These are phyloP conservation scores for Ustilaginoidea virens DNA, from an alignment of 2,329 filamentous ascomycete genomes.

Conservation along the genomic window DNA sequence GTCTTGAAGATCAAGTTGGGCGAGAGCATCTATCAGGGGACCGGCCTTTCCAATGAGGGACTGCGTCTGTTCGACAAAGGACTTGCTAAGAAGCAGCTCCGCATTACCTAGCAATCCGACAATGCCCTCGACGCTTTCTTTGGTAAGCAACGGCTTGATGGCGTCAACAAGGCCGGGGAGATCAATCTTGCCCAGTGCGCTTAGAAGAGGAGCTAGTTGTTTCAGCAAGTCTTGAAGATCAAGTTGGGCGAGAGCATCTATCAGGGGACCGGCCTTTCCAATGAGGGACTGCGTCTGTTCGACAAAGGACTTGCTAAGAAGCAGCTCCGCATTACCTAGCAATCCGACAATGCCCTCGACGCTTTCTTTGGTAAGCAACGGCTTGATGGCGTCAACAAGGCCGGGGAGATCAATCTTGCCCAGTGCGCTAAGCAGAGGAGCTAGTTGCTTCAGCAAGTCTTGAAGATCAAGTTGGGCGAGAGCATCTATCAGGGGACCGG, in stretches of 20 bases:
- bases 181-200: constrained; percentile 14
- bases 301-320: constrained; percentile 14
- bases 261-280: constrained; percentile 14
- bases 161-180: constrained; percentile 14
- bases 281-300: constrained; percentile 12
- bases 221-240: constrained; percentile 18
- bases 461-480: constrained; percentile 6
- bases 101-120: constrained; percentile 16
- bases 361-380: constrained; percentile 16
- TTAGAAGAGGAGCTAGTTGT: constrained; percentile 20
- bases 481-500: constrained; percentile 13
- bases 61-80: constrained; percentile 14
- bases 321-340: constrained; percentile 15
- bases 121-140: constrained; percentile 15
- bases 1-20: background rate
- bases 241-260: constrained; percentile 16
- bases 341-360: constrained; percentile 18
- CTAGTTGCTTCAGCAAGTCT: constrained; percentile 9
- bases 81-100: constrained; percentile 11
- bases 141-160: constrained; percentile 12
- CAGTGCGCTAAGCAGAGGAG: constrained; percentile 9
- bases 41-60: constrained; percentile 12
- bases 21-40: constrained; percentile 9
- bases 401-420: constrained; percentile 16
- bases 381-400: constrained; percentile 12